Percentiles rank a stretch among this genome's conserved stretches.
Conservation (phyloP, 805 yeast genomes). For the Saturnispora kantuleensis region DNA sequence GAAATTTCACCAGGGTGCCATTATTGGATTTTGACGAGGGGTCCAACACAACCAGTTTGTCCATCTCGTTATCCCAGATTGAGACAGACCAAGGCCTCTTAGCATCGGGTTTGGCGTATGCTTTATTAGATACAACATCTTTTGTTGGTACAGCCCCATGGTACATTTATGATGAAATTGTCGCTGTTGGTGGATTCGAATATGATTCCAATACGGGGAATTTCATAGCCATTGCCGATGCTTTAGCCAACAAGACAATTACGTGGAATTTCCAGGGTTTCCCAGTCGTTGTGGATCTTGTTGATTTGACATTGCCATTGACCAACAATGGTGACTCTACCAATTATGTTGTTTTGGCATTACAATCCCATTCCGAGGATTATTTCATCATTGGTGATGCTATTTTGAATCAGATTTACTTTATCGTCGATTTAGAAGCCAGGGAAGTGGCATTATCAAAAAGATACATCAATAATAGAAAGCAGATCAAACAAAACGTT, state of each 20-base stretch:
- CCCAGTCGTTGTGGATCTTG: slow-evolving; percentile 20
- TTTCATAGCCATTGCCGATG: slow-evolving; percentile 34
- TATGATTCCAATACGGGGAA: slow-evolving; percentile 32
- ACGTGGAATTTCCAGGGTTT: slow-evolving; percentile 46
- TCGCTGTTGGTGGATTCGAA: slow-evolving; percentile 29
- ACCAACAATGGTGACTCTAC: slow-evolving; percentile 10
- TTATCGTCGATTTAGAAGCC: slow-evolving; percentile 44
- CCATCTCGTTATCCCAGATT: slow-evolving; percentile 35
- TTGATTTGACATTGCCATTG: slow-evolving; percentile 10
- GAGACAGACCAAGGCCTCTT: slow-evolving; percentile 18
- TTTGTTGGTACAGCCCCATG: slow-evolving; percentile 37
- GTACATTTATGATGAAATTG: slow-evolving; percentile 18
- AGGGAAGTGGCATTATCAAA: slow-evolving; percentile 35
- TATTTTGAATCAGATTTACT: slow-evolving; percentile 40
- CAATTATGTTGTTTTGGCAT: slow-evolving; percentile 31
- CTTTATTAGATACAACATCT: slow-evolving; percentile 44
- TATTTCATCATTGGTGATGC: slow-evolving; percentile 41
- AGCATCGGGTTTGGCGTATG: slow-evolving; percentile 22
- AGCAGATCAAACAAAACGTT: slow-evolving; percentile 7
- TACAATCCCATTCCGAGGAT: slow-evolving; percentile 26
- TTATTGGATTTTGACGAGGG: slow-evolving; percentile 9
- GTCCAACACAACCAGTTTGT: slow-evolving; percentile 32
- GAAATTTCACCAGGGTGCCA: slow-evolving; percentile 22
- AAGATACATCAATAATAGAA: slow-evolving; percentile 4
- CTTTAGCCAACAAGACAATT: slow-evolving; percentile 19